Conservation (phyloP, 2,329 filamentous ascomycete species). For the Colletotrichum sp. region DNA sequence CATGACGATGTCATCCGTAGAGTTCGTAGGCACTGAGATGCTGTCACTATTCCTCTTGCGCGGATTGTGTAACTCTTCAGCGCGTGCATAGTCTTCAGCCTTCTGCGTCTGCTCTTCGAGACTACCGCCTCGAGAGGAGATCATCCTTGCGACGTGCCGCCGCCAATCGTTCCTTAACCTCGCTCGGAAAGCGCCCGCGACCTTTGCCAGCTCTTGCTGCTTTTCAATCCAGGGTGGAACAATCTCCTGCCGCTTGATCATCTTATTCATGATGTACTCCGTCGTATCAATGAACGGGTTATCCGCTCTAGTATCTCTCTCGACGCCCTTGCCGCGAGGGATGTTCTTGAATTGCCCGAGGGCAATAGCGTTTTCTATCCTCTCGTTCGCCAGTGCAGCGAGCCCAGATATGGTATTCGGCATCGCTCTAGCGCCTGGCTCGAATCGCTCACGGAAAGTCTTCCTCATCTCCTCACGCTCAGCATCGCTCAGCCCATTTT, state of each 20-base stretch:
- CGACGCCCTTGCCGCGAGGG: conserved; percentile 77
- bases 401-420: conserved; percentile 81
- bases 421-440: conserved; percentile 72
- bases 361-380: conserved; percentile 93
- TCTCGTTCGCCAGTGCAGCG: conserved; percentile 83
- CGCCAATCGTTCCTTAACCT: conserved; percentile 85
- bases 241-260: conserved; percentile 95
- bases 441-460: conserved; percentile 83
- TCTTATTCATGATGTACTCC: conserved; percentile 98
- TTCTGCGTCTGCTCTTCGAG: conserved; percentile 74
- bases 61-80: conserved; percentile 73
- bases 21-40: conserved; percentile 50
- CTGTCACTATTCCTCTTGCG: conserved; percentile 49
- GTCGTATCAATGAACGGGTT: conserved; percentile 95
- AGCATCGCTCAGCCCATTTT: conserved; percentile 64
- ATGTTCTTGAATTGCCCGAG: conserved; percentile 89
- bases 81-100: conserved; percentile 76
- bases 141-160: conserved; percentile 78
- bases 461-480: conserved; percentile 75
- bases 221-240: conserved; percentile 99
- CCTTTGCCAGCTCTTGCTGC: conserved; percentile 83
- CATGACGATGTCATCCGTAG: conserved; percentile 55
- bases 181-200: conserved; percentile 72
- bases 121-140: conserved; percentile 77
- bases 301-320: conserved; percentile 80